phyloP scores from a whole-genome alignment of 345 rosid species.

The Corchorus olitorius region DNA sequence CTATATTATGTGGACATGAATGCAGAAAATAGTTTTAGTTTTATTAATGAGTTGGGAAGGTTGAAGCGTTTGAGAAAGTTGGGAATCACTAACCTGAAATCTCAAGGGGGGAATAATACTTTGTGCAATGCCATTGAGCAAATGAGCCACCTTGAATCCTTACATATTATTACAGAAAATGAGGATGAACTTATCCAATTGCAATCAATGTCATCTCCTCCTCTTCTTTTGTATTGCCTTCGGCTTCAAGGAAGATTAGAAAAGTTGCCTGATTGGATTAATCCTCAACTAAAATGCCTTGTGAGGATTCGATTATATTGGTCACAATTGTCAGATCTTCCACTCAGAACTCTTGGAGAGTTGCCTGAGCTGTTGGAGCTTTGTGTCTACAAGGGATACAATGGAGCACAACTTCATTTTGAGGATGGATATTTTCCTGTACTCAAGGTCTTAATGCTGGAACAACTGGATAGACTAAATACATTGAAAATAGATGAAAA shows the following conservation, averaged over 20 bases:
- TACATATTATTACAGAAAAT: not conserved
- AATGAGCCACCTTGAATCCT: conserved; percentile 12
- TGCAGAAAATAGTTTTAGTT: too few species aligned
- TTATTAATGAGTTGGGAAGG: too few species aligned
- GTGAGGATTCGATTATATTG: not conserved
- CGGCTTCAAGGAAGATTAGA: not conserved
- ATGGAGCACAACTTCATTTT: not conserved
- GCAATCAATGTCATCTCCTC: conserved; percentile 13
- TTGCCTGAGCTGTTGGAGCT: conserved; percentile 1
- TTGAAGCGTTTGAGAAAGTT: conserved; percentile 17
- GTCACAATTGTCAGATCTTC: not conserved
- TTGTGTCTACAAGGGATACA: not conserved
- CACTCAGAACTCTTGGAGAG: conserved; percentile 10
- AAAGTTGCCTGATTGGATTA: conserved; percentile 20
- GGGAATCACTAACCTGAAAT: conserved; percentile 18
- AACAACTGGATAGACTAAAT: not conserved
- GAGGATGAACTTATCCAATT: not conserved
- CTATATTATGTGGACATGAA: too few species aligned
- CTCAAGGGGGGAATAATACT: conserved; percentile 11
- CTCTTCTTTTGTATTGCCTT: not conserved
- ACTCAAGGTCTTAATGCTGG: not conserved
- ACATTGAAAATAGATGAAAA: not conserved
- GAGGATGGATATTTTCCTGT: not conserved
- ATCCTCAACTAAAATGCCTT: not conserved
- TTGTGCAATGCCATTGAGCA: conserved; percentile 19